Percentiles rank a stretch among this genome's conserved stretches.
phyloP scores from a whole-genome alignment of 441 rosid species.

The Biscutella laevigata region DNA sequence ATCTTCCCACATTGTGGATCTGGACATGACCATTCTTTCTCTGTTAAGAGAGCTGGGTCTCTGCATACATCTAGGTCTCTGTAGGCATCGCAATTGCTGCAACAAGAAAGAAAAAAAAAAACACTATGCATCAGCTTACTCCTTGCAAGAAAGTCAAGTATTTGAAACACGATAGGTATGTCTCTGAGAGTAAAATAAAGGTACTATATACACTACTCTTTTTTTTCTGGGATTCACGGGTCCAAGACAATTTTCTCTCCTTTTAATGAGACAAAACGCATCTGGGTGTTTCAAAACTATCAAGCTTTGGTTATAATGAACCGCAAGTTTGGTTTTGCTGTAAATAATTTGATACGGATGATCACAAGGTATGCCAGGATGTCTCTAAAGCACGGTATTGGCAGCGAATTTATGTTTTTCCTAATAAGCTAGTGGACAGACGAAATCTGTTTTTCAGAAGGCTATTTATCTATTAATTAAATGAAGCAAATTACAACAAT shows the following conservation, averaged over 20 bases:
- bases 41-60: slow-evolving; percentile 51
- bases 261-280: background rate
- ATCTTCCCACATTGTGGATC: slow-evolving; percentile 85
- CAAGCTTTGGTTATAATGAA: background rate
- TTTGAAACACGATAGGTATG: background rate
- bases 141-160: background rate
- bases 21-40: slow-evolving; percentile 76
- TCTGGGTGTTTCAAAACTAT: background rate
- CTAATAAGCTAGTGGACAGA: too few species aligned
- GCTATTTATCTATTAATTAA: slow-evolving; percentile 1
- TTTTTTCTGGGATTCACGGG: background rate
- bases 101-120: slow-evolving; percentile 12
- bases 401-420: background rate
- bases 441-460: too few species aligned
- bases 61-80: slow-evolving; percentile 85
- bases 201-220: background rate
- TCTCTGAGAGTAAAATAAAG: background rate
- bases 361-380: slow-evolving; percentile 1
- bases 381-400: background rate
- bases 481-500: slow-evolving; percentile 10
- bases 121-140: background rate
- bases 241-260: background rate
- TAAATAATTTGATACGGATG: background rate
- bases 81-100: slow-evolving; percentile 92
- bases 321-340: background rate